Percentiles rank a stretch among this genome's conserved stretches.
These are phyloP conservation scores for Fusarium nisikadoi DNA, from an alignment of 2,329 filamentous ascomycete species.

Conservation along the genomic window DNA sequence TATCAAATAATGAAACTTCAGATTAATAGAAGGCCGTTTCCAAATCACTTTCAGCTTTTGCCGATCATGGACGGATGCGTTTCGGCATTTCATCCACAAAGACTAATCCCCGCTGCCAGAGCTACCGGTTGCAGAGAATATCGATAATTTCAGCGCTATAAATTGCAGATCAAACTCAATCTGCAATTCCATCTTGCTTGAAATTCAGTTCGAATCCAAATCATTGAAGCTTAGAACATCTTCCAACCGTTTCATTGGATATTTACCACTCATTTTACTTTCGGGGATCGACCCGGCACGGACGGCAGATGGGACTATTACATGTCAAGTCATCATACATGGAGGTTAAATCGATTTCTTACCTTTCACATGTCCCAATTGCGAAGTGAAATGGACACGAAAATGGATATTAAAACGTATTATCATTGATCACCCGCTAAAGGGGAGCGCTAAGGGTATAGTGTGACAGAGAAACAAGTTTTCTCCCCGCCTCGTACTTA, in stretches of 20 bases:
- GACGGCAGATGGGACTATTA: background rate
- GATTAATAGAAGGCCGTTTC: accelerated
- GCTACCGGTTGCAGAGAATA: background rate
- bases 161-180: background rate
- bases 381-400: background rate
- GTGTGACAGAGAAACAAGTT: background rate
- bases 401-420: background rate
- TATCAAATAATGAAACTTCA: accelerated
- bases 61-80: background rate
- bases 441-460: background rate
- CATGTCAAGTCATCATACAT: background rate
- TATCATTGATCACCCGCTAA: background rate
- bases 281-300: background rate
- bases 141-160: background rate
- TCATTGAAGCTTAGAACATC: accelerated
- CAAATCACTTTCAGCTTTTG: background rate
- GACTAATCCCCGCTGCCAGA: background rate
- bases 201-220: background rate
- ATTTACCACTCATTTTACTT: accelerated
- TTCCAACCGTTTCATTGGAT: background rate
- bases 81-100: background rate
- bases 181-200: background rate
- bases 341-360: background rate
- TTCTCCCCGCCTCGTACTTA: background rate
- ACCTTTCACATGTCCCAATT: background rate